Base-by-base conservation (phyloP, 371 early-diverging fungal species). In the Chytridium lagenaria region DNA sequence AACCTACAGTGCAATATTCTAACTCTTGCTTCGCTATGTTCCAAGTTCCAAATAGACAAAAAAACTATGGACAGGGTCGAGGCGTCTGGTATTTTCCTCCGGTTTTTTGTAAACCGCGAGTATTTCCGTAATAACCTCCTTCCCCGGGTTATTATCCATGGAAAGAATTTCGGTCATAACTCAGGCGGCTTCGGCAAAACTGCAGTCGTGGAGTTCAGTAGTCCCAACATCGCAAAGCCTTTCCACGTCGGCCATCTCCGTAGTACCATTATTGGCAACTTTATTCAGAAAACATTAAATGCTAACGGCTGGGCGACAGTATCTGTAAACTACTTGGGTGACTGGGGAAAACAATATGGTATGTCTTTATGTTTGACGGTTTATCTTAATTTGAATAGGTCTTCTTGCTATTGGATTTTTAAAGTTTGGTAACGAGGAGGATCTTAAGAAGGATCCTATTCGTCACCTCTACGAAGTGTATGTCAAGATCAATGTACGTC, bases 331-430 rank as follows among this genome's bases (percentile, higher is more conserved):
- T 99, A 99, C 84, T 88, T 99, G 36, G 99, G 99, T 44, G 99
- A 99, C 84, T 99, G 99, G 99, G 99, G 99, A 61, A 99, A 99
- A 80, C 99, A 99, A 83, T 99, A 97, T 84, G 99, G 91, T 71
- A 76, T 61, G 67, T 49, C 61, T 37, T 61, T 34, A 65, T 40
- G 40, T n/a, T 72, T 61, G 12, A 69, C 72, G 34, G 38, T 59
- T 40, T 59, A 34, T 59, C 34, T 50, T 69, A 40, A 10, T 66
- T 55, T 65, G 39, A 69, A 31, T 50, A 81, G 78, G 96, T 37
- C 84, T 99, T 65, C 86, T 99, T 74, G 97, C 98, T 16, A 88
- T 99, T 44, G 99, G 99, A 23, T 99, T 87, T 80, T 84, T 90
- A 63, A 90, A 91, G 73, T 93, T 91, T 78, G 98, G 98, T 28